Conservation (phyloP, 371 early-diverging fungal species). For the Mortierella sp. region DNA sequence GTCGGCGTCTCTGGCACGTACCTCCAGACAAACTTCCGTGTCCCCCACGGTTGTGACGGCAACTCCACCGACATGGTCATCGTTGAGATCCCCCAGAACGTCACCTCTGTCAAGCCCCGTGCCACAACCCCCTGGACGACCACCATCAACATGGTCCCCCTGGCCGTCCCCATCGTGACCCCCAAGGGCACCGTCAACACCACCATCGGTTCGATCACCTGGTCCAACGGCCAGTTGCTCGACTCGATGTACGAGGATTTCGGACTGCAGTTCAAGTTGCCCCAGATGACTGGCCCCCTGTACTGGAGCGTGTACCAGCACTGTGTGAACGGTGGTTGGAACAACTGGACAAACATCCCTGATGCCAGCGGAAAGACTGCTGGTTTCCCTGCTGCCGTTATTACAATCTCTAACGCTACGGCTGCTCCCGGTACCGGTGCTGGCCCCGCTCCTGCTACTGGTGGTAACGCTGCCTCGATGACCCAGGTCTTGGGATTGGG, state of each 20-base stretch:
- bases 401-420: conserved; percentile 35
- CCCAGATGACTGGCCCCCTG: conserved; percentile 37
- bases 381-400: conserved; percentile 51
- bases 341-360: conserved; percentile 55
- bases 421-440: not conserved
- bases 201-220: conserved; percentile 52
- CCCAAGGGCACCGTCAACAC: conserved; percentile 49
- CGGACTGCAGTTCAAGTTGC: conserved; percentile 55
- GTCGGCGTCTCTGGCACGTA: conserved; percentile 37
- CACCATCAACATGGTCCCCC: conserved; percentile 50
- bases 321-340: conserved; percentile 50
- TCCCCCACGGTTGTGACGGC: conserved; percentile 55
- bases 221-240: conserved; percentile 40
- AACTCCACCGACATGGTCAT: conserved; percentile 48
- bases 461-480: conserved; percentile 10
- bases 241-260: conserved; percentile 56
- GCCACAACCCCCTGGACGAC: conserved; percentile 42
- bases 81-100: conserved; percentile 54
- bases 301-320: conserved; percentile 56
- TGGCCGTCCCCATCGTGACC: conserved; percentile 43
- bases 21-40: conserved; percentile 56
- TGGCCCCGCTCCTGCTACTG: not conserved
- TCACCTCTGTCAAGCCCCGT: conserved; percentile 50
- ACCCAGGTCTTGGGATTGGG: conserved; percentile 23
- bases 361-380: conserved; percentile 44